Evolutionary conservation across 2,329 filamentous ascomycete genomes (phyloP), one percentile per base, ranked within the genome.

Genomic region (Akanthomyces muscarius): DNA sequence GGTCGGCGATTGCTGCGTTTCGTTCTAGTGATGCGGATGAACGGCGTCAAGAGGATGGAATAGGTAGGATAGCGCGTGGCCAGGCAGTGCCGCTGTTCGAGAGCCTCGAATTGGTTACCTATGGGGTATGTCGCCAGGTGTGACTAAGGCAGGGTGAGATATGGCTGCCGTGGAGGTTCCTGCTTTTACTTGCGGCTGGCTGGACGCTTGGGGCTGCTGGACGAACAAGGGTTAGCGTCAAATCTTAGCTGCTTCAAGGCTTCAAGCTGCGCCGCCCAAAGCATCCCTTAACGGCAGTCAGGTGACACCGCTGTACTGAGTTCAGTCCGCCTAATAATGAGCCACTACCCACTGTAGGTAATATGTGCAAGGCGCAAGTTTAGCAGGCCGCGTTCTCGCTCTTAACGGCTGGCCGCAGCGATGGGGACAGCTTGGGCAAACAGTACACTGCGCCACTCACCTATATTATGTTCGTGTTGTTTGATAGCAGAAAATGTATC

Each of bases 121-220:
- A 53, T 60, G 54, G 62, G 36, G 45, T 45, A 23, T 36, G 25
- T 51, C 61, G 62, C 62, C 55, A 59, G 61, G 62, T 63, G 62
- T 63, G 62, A 63, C 62, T 63, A 63, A 63, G 62, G 62, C 55
- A 63, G 62, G 41, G 62, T 63, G 55, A 63, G 62, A 63, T 48
- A 54, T 23, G 28, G 62, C 42, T 63, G 59, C 59, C 47, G 45
- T 61, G 48, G 59, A 61, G 51, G 59, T 61, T 61, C 59, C 59
- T 61, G 60, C 60, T 56, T 62, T 62, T 62, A 50, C 44, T 45
- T 56, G 45, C 52, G 60, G 60, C 55, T 45, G 60, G 60, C 55
- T 45, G 55, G 54, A 38, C 25, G 45, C 38, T 56, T 47, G 36
- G 50, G 42, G 53, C 25, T 55, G 58, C 53, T 56, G 38, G 53